A percentile compares a stretch with the other conserved stretches of the same genome.
Conservation (phyloP, 73 alveolate genomes). For the Paramecium tetraurelia region DNA sequence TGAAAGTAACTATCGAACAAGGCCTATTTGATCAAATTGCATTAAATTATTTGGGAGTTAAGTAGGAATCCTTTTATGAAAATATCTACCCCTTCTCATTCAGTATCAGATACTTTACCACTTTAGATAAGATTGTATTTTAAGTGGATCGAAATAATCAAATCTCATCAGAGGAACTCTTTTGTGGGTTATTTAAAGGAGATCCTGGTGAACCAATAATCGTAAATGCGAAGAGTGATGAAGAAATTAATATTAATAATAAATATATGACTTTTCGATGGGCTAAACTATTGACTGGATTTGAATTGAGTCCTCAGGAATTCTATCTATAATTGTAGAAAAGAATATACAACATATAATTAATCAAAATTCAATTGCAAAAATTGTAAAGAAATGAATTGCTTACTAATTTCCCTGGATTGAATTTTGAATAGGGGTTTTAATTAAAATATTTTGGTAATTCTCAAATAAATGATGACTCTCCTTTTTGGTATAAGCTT, state of each 20-base stretch:
- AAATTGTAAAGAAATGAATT: not conserved
- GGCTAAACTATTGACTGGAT: slow-evolving; percentile 13
- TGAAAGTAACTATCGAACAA: not conserved
- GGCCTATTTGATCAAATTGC: not conserved
- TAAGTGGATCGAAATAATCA: slow-evolving; percentile 1
- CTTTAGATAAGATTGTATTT: slow-evolving; percentile 27
- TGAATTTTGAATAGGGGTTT: not conserved
- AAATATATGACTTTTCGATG: slow-evolving; percentile 11
- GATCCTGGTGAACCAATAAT: slow-evolving; percentile 36
- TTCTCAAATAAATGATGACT: not conserved
- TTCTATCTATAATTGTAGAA: not conserved
- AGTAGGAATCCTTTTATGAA: not conserved
- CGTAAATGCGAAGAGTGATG: slow-evolving; percentile 3
- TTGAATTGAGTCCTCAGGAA: not conserved
- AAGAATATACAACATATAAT: slow-evolving; percentile 10
- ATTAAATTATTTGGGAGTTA: not conserved
- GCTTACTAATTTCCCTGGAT: not conserved
- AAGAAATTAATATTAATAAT: slow-evolving; percentile 15
- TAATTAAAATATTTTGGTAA: slow-evolving; percentile 27
- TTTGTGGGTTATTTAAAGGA: slow-evolving; percentile 35
- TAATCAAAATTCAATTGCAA: not conserved
- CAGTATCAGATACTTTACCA: slow-evolving; percentile 11
- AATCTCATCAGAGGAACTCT: slow-evolving; percentile 24
- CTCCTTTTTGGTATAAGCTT: slow-evolving; percentile 32
- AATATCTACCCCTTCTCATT: not conserved